A percentile compares a stretch with the other conserved stretches of the same genome.
These are phyloP conservation scores for Coemansia sp. DNA, from an alignment of 192 early-diverging fungal genomes.

Conservation along the genomic window DNA sequence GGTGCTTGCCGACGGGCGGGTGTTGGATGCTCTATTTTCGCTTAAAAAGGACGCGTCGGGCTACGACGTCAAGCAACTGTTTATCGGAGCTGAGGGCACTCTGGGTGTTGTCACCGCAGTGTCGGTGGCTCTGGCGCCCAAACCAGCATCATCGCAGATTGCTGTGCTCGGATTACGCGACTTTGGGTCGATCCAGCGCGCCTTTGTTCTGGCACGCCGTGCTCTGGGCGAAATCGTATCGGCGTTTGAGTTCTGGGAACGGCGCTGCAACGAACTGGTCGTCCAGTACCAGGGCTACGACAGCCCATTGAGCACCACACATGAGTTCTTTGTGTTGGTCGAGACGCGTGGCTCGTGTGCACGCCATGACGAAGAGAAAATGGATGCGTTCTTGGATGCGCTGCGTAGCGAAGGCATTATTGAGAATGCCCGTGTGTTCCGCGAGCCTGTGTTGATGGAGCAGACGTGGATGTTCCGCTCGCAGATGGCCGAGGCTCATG, in stretches of 20 bases:
- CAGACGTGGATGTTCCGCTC: conserved; percentile 40
- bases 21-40: conserved; percentile 78
- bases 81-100: conserved; percentile 96
- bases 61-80: conserved; percentile 97
- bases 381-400: conserved; percentile 25
- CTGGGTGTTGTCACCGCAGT: conserved; percentile 92
- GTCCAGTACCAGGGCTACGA: conserved; percentile 26
- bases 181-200: conserved; percentile 75
- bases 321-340: conserved; percentile 65
- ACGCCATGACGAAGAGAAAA: conserved; percentile 85
- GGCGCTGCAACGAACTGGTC: conserved; percentile 63
- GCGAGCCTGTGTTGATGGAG: conserved; percentile 23
- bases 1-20: conserved; percentile 86
- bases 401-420: conserved; percentile 15
- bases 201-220: conserved; percentile 74
- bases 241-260: conserved; percentile 98
- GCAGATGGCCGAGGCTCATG: conserved; percentile 47
- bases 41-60: conserved; percentile 97
- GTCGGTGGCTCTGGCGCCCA: conserved; percentile 76
- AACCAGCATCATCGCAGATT: conserved; percentile 63
- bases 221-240: conserved; percentile 91
- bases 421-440: conserved; percentile 17
- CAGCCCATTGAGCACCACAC: conserved; percentile 15
- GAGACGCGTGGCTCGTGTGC: conserved; percentile 89
- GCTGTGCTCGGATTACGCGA: conserved; percentile 76